Base-by-base conservation (phyloP, 2,329 filamentous ascomycete species). In the Monosporascus sp. region DNA sequence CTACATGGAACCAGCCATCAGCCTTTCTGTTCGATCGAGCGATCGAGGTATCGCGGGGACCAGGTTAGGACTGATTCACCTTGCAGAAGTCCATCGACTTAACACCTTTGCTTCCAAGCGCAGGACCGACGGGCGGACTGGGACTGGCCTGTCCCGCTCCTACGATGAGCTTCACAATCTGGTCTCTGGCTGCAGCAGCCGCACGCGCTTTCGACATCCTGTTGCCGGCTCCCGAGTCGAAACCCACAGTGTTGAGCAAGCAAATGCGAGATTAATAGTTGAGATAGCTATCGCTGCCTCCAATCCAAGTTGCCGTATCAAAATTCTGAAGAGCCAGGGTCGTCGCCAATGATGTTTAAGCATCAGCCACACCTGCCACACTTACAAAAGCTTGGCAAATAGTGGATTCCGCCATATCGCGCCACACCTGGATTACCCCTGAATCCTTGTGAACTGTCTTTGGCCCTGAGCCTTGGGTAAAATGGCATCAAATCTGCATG, bases 31-130 rank as follows among this genome's bases (percentile, higher is more conserved):
- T 14, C 27, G 27, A 20, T 14, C 18, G 41, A 6, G 20, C 11
- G 45, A 41, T 18, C 20, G 39, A 41, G 49, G 49, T 37, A 54
- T n/a, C 17, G 25, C 50, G 38, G 35, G 17, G 17, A 37, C 18
- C 15, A 27, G 18, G 18, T 31, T 15, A 41, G 2, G 45, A 18
- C 15, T 31, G 25, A 38, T 59, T 51, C 37, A 96, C 93, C 82
- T 97, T 97, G 84, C 94, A 97, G 72, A 97, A 99, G 75, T 99
- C 94, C 87, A 99, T 99, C 54, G 89, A 95, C 79, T 99, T 99
- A 58, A 99, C 89, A 79, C 94, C 94, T 78, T 97, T 97, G 71
- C 87, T 93, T 75, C 94, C 94, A 60, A 99, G 82, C 51, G 94
- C 94, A 54, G 94, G 94, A 78, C 94, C 94, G 65, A 99, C 92